phyloP scores from a whole-genome alignment of 2,329 filamentous ascomycete genomes.

The Calonectria pseudoreteaudii region DNA sequence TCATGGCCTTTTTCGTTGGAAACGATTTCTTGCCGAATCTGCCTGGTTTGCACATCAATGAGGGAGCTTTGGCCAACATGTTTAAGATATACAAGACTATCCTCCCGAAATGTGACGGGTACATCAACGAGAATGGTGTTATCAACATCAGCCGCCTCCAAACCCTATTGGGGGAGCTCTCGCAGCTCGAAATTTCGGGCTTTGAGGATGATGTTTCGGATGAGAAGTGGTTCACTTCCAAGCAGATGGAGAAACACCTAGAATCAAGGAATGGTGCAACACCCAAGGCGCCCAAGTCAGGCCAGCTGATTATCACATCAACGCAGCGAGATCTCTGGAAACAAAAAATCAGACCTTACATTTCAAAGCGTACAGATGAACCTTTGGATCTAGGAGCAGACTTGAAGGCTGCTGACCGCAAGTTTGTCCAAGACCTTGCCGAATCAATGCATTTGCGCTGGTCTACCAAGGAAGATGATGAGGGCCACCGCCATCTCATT shows the following conservation, averaged over 20 bases:
- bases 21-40: constrained; percentile 99
- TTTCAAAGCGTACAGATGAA: constrained; percentile 74
- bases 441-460: constrained; percentile 68
- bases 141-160: constrained; percentile 88
- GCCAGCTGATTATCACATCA: constrained; percentile 79
- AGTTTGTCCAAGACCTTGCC: constrained; percentile 91
- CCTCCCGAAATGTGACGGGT: constrained; percentile 87
- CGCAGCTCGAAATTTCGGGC: constrained; percentile 89
- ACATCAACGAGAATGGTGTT: constrained; percentile 94
- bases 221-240: constrained; percentile 91
- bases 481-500: constrained; percentile 65
- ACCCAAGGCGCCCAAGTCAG: constrained; percentile 65
- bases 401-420: constrained; percentile 86
- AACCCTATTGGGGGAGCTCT: constrained; percentile 83
- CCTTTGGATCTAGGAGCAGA: constrained; percentile 79
- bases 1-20: constrained; percentile 99
- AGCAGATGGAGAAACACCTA: constrained; percentile 76
- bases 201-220: constrained; percentile 93
- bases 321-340: constrained; percentile 86
- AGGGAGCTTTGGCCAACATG: constrained; percentile 96
- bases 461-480: constrained; percentile 68
- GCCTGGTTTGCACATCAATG: constrained; percentile 97
- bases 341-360: constrained; percentile 82
- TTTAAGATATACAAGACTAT: constrained; percentile 96
- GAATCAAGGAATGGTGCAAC: constrained; percentile 68